Base-by-base conservation (phyloP, 495 filamentous ascomycete genomes). In the Durotheca rogersii region DNA sequence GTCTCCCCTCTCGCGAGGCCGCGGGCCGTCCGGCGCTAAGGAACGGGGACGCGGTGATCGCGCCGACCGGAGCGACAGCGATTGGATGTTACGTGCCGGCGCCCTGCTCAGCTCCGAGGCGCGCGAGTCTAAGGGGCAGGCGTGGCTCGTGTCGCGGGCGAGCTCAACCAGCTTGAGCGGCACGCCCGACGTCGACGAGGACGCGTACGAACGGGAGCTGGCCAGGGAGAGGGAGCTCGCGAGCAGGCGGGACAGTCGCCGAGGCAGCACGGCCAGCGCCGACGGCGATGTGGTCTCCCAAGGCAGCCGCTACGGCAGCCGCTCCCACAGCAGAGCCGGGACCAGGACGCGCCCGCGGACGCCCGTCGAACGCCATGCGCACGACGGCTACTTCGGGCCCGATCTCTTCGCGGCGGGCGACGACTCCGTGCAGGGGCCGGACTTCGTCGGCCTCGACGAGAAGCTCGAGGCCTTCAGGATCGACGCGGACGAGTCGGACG, bases 1-100 rank as follows among this genome's bases (percentile, higher is more conserved):
- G 11, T 52, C 62, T 7, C 51, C 62, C 41, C 41, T 48, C 21
- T 33, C 48, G 21, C 63, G 57, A 16, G 59, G 60, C 17, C 60
- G 53, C 32, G 56, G 46, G 14, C 39, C 43, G 4, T 32, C 50
- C 17, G 48, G 29, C 29, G 35, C 42, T 1, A 59, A 43, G 34
- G 53, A 62, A 47, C 60, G 70, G 51, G 64, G n/a, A n/a, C n/a
- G n/a, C n/a, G n/a, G n/a, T n/a, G n/a, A n/a, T n/a, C n/a, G n/a
- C n/a, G n/a, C n/a, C n/a, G n/a, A n/a, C n/a, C n/a, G n/a, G n/a
- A n/a, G 60, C 27, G 80, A 86, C 44, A 75, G 77, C 15, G 85
- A 89, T 70, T 91, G 87, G 86, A 75, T 93, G 49, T 75, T 87
- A 12, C 83, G 85, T 38, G 80, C 86, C 2, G 88, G 86, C 1